Conservation (phyloP, 306 rosid genomes). For the Fragaria vesca region DNA sequence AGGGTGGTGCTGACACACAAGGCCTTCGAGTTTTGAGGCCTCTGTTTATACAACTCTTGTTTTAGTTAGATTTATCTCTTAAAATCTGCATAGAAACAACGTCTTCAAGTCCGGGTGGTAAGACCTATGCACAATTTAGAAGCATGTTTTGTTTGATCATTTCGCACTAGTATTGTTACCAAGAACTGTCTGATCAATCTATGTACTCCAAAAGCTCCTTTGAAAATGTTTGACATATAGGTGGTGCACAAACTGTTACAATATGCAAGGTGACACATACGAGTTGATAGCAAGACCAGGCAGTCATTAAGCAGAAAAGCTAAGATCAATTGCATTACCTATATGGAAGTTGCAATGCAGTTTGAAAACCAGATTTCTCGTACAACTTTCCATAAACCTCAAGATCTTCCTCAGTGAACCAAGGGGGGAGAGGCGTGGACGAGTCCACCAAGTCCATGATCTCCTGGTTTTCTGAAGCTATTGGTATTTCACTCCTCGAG, state of each 20-base stretch:
- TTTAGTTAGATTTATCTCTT: not conserved
- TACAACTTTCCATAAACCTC: slow-evolving; percentile 41
- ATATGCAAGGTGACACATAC: not conserved
- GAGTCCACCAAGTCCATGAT: slow-evolving; percentile 61
- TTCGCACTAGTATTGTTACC: not conserved
- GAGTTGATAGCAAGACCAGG: not conserved
- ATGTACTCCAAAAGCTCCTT: not conserved
- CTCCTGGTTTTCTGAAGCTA: slow-evolving; percentile 49
- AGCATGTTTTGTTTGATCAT: not conserved
- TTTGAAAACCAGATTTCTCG: slow-evolving; percentile 56
- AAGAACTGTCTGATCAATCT: not conserved
- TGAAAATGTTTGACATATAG: not conserved
- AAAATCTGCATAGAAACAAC: not conserved
- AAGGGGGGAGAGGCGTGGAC: slow-evolving; percentile 49
- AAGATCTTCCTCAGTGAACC: slow-evolving; percentile 62
- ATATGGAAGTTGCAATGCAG: slow-evolving; percentile 63
- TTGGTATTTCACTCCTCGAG: slow-evolving; percentile 55
- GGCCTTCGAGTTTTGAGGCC: not conserved
- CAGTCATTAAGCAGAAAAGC: not conserved
- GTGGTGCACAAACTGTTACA: not conserved
- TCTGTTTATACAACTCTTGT: not conserved
- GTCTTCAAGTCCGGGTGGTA: not conserved
- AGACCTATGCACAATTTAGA: not conserved
- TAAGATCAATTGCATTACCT: slow-evolving; percentile 27
- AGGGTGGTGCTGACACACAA: not conserved